Conservation (phyloP, 495 filamentous ascomycete species). For the Extremus antarcticus region DNA sequence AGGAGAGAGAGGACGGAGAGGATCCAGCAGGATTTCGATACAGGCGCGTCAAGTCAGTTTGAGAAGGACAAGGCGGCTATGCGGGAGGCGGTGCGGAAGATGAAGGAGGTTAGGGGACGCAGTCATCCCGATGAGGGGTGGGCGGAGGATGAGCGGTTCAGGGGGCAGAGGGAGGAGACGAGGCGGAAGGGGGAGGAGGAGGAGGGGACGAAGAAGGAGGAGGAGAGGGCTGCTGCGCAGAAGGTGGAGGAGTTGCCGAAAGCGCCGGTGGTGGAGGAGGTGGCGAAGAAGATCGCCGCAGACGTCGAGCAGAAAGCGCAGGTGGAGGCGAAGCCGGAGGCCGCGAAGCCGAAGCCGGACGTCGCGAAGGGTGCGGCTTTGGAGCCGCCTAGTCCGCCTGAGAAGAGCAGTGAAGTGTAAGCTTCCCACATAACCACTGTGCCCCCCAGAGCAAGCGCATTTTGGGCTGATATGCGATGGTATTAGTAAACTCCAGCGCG, state of each 20-base stretch:
- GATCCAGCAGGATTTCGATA: conserved; percentile 59
- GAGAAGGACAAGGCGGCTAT: conserved; percentile 72
- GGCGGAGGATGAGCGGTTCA: conserved; percentile 6
- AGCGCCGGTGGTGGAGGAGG: background rate
- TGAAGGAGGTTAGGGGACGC: conserved; percentile 15
- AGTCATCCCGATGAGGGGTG: conserved; percentile 7
- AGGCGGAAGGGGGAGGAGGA: background rate
- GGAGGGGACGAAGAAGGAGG: background rate
- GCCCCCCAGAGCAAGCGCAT: too few relatives aligned
- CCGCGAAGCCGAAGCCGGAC: background rate
- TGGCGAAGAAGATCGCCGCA: background rate
- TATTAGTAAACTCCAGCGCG: background rate
- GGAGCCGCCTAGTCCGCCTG: background rate
- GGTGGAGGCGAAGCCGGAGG: background rate
- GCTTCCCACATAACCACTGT: background rate
- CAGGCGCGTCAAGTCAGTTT: conserved; percentile 43
- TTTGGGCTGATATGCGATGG: too few relatives aligned
- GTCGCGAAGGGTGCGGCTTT: background rate
- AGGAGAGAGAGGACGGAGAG: conserved; percentile 52
- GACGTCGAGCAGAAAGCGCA: background rate
- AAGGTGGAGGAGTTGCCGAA: background rate
- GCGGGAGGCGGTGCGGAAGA: conserved; percentile 50
- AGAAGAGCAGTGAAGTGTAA: background rate
- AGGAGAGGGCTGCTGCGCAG: background rate
- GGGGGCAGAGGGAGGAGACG: background rate